A percentile compares a stretch with the other conserved stretches of the same genome.
These are phyloP conservation scores for Boeremia lycopersici DNA, from an alignment of 2,329 filamentous ascomycete genomes.

Conservation along the genomic window DNA sequence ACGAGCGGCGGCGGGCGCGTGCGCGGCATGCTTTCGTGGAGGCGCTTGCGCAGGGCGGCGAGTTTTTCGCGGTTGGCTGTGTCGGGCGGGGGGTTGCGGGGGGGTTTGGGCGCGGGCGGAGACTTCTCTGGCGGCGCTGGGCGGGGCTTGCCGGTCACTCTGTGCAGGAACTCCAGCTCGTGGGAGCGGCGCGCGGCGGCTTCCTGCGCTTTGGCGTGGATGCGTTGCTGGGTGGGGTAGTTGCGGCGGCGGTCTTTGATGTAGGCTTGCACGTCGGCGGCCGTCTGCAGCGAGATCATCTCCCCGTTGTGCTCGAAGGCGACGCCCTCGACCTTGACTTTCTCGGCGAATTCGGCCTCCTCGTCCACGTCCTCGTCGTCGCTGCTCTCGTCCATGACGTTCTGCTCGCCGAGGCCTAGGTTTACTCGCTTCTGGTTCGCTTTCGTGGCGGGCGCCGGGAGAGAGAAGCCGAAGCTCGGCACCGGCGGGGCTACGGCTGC, in stretches of 20 bases:
- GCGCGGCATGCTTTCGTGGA: conserved; percentile 40
- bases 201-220: conserved; percentile 66
- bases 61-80: conserved; percentile 30
- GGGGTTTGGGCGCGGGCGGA: not conserved
- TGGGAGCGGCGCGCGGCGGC: conserved; percentile 28
- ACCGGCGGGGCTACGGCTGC: conserved; percentile 42
- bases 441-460: conserved; percentile 26
- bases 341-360: conserved; percentile 58
- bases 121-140: conserved; percentile 17
- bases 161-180: conserved; percentile 50
- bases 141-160: conserved; percentile 29
- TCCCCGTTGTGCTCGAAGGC: conserved; percentile 64
- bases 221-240: conserved; percentile 77
- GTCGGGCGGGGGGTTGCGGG: not conserved
- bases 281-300: conserved; percentile 58
- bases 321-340: conserved; percentile 58
- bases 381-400: conserved; percentile 55
- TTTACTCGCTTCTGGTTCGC: conserved; percentile 65
- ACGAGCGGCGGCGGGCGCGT: conserved; percentile 31
- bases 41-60: conserved; percentile 42
- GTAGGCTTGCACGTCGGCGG: conserved; percentile 77
- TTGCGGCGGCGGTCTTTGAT: conserved; percentile 78
- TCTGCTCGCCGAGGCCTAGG: conserved; percentile 71
- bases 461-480: conserved; percentile 44
- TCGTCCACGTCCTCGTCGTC: conserved; percentile 76